A percentile compares a stretch with the other conserved stretches of the same genome.
Conservation (phyloP, 2,329 filamentous ascomycete species). For the Xylariaceae sp. region DNA sequence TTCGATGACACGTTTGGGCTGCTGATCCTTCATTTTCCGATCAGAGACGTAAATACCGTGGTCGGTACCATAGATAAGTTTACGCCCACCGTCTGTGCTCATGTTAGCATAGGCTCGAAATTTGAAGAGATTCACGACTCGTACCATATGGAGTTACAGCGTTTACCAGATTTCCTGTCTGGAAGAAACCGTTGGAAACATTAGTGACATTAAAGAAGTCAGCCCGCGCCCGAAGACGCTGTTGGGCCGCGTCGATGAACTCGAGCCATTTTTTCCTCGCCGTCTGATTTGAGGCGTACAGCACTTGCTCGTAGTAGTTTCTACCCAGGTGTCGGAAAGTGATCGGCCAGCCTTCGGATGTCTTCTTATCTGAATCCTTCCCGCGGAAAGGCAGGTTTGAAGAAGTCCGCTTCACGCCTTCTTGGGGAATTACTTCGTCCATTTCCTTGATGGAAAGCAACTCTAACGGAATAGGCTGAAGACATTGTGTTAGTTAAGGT, state of each 20-base stretch:
- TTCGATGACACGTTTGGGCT: conserved; percentile 82
- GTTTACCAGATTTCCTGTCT: conserved; percentile 79
- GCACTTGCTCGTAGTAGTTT: conserved; percentile 87
- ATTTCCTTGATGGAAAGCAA: conserved; percentile 93
- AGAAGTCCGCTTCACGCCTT: conserved; percentile 83
- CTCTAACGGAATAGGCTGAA: conserved; percentile 86
- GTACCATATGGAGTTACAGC: conserved; percentile 89
- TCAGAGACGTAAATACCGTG: conserved; percentile 92
- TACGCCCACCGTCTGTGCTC: conserved; percentile 82
- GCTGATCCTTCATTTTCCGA: conserved; percentile 81
- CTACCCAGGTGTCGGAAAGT: conserved; percentile 96
- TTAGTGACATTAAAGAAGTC: conserved; percentile 82
- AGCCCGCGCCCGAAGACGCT: conserved; percentile 81
- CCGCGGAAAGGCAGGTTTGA: conserved; percentile 69
- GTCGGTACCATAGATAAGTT: conserved; percentile 93
- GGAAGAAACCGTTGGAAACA: conserved; percentile 63
- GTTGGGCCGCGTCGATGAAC: conserved; percentile 88
- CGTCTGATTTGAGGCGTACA: conserved; percentile 84
- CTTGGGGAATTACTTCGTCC: conserved; percentile 87
- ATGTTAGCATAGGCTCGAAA: conserved; percentile 16
- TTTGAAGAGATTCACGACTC: conserved; percentile 35
- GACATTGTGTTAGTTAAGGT: conserved; percentile 15
- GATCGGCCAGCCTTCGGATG: conserved; percentile 82
- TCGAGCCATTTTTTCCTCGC: conserved; percentile 97
- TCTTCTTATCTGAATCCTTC: conserved; percentile 57